phyloP scores from a whole-genome alignment of 106 monocot genomes.

The Ottelia alismoides region DNA sequence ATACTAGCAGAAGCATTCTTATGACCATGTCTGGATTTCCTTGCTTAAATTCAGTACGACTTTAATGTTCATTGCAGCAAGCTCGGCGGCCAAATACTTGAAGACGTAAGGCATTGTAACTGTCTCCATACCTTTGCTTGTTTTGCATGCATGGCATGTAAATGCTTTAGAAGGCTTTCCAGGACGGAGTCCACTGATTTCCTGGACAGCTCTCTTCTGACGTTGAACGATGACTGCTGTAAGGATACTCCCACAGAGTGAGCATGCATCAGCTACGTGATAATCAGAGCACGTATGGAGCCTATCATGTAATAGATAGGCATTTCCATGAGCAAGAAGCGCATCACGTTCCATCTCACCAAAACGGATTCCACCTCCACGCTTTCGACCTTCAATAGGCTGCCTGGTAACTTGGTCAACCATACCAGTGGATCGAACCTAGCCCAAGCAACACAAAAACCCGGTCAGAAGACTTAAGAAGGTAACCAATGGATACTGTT shows the following conservation, averaged over 20 bases:
- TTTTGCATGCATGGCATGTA: conserved; percentile 59
- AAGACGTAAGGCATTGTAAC: conserved; percentile 98
- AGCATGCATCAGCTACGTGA: conserved; percentile 88
- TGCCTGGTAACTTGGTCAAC: conserved; percentile 81
- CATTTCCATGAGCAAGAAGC: conserved; percentile 80
- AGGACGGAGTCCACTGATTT: conserved; percentile 51
- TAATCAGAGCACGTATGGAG: conserved; percentile 93
- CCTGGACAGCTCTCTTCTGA: conserved; percentile 33
- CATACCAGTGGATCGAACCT: conserved; percentile 86
- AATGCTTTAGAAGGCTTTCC: conserved; percentile 24
- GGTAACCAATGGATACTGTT: too few relatives aligned
- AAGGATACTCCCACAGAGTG: conserved; percentile 73
- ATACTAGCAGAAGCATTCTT: too few relatives aligned
- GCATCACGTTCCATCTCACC: conserved; percentile 99
- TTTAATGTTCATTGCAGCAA: conserved; percentile 93
- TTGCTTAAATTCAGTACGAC: conserved; percentile 55
- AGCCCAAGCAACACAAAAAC: too few relatives aligned
- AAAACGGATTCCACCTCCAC: conserved; percentile 97
- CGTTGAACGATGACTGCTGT: conserved; percentile 41
- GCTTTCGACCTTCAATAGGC: conserved; percentile 81
- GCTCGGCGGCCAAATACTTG: conserved; percentile 66
- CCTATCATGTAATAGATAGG: conserved; percentile 84
- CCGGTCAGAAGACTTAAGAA: too few relatives aligned
- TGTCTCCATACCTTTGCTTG: conserved; percentile 80
- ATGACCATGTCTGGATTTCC: too few relatives aligned